Percentiles rank a stretch among this genome's conserved stretches.
Evolutionary conservation across 2,329 filamentous ascomycete species (phyloP).

Genomic region (Ambrosiella xylebori): DNA sequence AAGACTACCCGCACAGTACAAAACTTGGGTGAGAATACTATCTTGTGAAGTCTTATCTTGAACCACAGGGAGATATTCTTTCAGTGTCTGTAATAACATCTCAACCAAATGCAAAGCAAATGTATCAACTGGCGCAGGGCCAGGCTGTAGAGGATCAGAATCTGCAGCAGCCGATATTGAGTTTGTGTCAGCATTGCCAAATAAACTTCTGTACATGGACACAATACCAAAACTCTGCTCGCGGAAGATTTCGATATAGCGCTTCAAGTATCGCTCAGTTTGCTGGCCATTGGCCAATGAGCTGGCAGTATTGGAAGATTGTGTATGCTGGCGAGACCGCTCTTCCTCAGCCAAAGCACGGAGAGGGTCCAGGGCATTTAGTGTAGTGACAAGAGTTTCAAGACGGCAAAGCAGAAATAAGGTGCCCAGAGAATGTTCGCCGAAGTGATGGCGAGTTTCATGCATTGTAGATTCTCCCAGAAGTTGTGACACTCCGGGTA

Average conservation of each 20-base stretch:
- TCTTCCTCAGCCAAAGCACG: constrained; percentile 84
- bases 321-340: constrained; percentile 30
- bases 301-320: constrained; percentile 19
- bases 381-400: constrained; percentile 58
- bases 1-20: constrained; percentile 84
- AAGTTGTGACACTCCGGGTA: constrained; percentile 15
- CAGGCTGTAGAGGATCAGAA: constrained; percentile 32
- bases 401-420: constrained; percentile 79
- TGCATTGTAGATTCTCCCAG: constrained; percentile 2
- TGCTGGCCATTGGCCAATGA: constrained; percentile 63
- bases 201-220: constrained; percentile 85
- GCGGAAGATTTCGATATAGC: constrained; percentile 92
- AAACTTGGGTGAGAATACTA: constrained; percentile 75
- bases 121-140: constrained; percentile 63
- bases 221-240: constrained; percentile 95
- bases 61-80: constrained; percentile 62
- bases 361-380: constrained; percentile 70
- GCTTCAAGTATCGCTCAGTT: constrained; percentile 83
- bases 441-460: constrained; percentile 5
- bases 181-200: constrained; percentile 29
- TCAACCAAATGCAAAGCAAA: constrained; percentile 74
- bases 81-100: constrained; percentile 61
- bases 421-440: constrained; percentile 56
- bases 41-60: constrained; percentile 65
- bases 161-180: constrained; percentile 10